Base-by-base conservation (phyloP, 306 rosid species). In the Cercis canadensis region DNA sequence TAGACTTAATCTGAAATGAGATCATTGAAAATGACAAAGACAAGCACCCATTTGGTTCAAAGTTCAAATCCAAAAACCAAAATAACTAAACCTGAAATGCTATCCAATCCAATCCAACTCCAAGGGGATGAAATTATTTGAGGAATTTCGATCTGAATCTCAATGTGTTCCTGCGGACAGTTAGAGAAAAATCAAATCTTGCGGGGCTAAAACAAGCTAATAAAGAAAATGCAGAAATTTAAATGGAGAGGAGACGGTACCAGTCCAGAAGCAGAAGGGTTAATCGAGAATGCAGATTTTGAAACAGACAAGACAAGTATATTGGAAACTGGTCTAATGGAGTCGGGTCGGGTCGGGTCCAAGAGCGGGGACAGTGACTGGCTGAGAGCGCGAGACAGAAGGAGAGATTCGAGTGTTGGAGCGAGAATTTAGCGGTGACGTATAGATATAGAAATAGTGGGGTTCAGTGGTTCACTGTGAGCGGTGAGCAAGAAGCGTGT, bases 361-460 rank as follows among this genome's bases (percentile, higher is more conserved):
- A n/a, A 24, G 29, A 24, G 29, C 3, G 29, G 29, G 3, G 29
- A 61, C 50, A 13, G 17, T 8, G 17, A 14, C 1, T 5, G n/a
- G 45, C 2, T 12, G 47, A 29, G 17, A 14, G 33, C 24, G 15
- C 13, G 47, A 24, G 39, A 59, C 46, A 2, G 45, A 31, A 32
- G 6, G 36, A 16, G 57, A 12, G 6, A 17, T 4, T 11, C 15
- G 34, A 45, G 9, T 34, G 52, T 51, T 24, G 57, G 61, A 45
- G 68, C 72, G 68, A 65, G 37, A 31, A 66, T 65, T 66, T 5
- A 54, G 81, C 14, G 31, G 45, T 52, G 63, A 65, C 29, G 34
- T 24, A 24, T 24, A 24, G 29, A 24, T 24, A 24, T 24, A 24
- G 29, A 24, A n/a, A n/a, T n/a, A n/a, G n/a, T n/a, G n/a, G n/a